Percentiles rank a stretch among this genome's conserved stretches.
phyloP scores from a whole-genome alignment of 2,329 filamentous ascomycete species.

The Ophiosphaerella narmari region DNA sequence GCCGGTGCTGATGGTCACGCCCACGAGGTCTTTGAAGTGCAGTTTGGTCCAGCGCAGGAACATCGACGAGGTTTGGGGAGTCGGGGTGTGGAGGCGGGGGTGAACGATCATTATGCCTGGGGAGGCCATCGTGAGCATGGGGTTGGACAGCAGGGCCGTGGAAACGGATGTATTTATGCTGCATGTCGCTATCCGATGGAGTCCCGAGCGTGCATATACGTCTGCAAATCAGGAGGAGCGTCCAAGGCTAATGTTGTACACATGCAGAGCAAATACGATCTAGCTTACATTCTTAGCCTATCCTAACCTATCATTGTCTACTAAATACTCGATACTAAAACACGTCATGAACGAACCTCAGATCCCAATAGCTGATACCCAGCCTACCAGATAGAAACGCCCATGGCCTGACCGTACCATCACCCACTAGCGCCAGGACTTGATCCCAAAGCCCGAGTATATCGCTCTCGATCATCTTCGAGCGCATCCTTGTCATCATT shows the following conservation, averaged over 20 bases:
- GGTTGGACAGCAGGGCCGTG: not conserved
- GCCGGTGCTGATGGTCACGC: not conserved
- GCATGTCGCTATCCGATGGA: not conserved
- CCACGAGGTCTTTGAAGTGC: conserved; percentile 24
- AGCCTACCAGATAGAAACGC: too few species aligned
- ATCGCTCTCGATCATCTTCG: not conserved
- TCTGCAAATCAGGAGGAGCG: not conserved
- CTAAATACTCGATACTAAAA: too few species aligned
- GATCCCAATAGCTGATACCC: too few species aligned
- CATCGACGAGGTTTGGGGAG: not conserved
- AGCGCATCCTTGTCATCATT: not conserved
- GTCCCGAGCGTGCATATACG: not conserved
- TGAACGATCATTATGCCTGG: conserved; percentile 19
- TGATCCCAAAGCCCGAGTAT: not conserved
- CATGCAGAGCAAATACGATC: too few species aligned
- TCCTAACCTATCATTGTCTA: too few species aligned
- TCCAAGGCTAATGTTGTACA: too few species aligned
- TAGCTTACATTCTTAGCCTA: too few species aligned
- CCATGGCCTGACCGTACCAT: too few species aligned
- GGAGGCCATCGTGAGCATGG: not conserved
- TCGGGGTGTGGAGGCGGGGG: conserved; percentile 11
- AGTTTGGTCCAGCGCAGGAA: conserved; percentile 28
- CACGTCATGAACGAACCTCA: too few species aligned
- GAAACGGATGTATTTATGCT: too few species aligned
- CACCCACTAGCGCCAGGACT: too few species aligned